phyloP scores from a whole-genome alignment of 2,329 filamentous ascomycete genomes.

The Scolecobasidium constrictum region DNA sequence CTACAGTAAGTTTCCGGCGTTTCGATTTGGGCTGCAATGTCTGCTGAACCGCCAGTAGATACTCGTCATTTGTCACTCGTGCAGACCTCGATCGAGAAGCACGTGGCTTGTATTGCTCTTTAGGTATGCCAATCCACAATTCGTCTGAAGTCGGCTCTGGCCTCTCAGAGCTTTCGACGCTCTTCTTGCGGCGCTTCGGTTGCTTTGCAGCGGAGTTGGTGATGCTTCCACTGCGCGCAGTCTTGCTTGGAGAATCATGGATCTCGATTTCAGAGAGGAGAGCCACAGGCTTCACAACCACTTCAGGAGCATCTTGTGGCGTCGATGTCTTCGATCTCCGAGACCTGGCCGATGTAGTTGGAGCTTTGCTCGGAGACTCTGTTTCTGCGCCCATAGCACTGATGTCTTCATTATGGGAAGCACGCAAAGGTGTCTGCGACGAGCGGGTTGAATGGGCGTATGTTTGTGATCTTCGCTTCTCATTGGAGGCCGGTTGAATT shows the following conservation, averaged over 20 bases:
- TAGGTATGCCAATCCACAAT: slow-evolving; percentile 1
- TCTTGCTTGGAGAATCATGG: background rate
- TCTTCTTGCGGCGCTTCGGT: background rate
- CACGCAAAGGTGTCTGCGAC: no score
- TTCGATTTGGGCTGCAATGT: background rate
- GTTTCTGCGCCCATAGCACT: no score
- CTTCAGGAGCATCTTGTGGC: background rate
- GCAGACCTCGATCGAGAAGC: slow-evolving; percentile 5
- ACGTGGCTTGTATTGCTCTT: slow-evolving; percentile 8
- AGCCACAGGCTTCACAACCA: background rate
- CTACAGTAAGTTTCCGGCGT: no score
- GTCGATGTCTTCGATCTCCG: no score
- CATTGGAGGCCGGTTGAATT: background rate
- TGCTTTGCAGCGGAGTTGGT: background rate
- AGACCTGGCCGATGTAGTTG: background rate
- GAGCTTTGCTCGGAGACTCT: no score
- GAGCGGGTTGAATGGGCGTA: no score
- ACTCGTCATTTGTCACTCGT: slow-evolving; percentile 1
- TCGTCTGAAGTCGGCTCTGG: background rate
- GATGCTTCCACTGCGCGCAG: background rate
- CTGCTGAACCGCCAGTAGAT: slow-evolving; percentile 1
- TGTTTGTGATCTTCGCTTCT: slow-evolving; percentile 1
- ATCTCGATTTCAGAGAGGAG: background rate
- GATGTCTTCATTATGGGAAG: no score
- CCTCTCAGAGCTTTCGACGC: background rate